These are phyloP conservation scores for Tetrapisispora pingtungensis DNA, from an alignment of 805 yeast genomes.

Conservation along the genomic window DNA sequence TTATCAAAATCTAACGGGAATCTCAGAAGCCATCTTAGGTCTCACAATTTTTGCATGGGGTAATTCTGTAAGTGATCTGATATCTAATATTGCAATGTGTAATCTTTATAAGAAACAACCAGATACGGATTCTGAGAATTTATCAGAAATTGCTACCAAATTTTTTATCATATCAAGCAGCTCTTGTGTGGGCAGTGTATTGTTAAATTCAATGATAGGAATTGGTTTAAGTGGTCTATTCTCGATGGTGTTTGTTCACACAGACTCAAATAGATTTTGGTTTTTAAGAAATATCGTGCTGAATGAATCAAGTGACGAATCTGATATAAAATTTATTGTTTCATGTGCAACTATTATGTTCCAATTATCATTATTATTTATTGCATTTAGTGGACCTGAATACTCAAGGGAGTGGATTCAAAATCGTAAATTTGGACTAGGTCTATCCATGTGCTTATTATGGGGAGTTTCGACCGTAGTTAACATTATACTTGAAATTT, in stretches of 20 bases:
- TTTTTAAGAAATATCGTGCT: conserved; percentile 16
- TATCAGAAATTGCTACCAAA: conserved; percentile 35
- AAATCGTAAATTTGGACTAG: conserved; percentile 12
- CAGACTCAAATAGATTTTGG: conserved; percentile 15
- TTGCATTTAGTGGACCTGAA: conserved; percentile 14
- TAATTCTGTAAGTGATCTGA: conserved; percentile 83
- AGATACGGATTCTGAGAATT: conserved; percentile 10
- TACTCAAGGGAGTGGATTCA: conserved; percentile 6
- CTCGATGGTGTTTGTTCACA: conserved; percentile 23
- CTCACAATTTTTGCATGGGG: conserved; percentile 91
- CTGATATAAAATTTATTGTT: conserved; percentile 15
- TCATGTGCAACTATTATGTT: conserved; percentile 19
- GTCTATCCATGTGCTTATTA: conserved; percentile 18
- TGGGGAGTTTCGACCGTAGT: conserved; percentile 22
- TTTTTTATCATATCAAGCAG: conserved; percentile 84
- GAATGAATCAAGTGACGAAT: conserved; percentile 5
- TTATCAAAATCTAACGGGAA: conserved; percentile 25
- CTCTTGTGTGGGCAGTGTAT: conserved; percentile 91
- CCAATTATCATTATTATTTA: conserved; percentile 13
- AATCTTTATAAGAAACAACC: conserved; percentile 33
- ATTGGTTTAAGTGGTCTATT: conserved; percentile 68
- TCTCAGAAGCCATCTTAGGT: conserved; percentile 80
- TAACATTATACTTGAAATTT: conserved; percentile 18
- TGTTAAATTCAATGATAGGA: conserved; percentile 69
- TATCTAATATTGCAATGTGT: conserved; percentile 79